Base-by-base conservation (phyloP, 1,284 basidiomycete species). In the Puccinia novopanici region DNA sequence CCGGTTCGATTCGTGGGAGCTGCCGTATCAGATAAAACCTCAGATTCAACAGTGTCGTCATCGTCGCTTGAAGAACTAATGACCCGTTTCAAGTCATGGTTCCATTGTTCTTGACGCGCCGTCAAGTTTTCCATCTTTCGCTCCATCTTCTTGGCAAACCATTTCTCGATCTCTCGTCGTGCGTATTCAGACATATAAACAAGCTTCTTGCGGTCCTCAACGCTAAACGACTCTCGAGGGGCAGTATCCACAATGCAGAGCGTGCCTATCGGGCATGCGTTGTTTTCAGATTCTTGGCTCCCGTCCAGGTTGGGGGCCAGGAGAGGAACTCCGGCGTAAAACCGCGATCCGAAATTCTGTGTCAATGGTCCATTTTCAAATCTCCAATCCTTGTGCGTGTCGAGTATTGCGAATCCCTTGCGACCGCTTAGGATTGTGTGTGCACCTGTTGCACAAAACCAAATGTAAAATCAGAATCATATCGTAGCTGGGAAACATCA, bases 201-300 rank as follows among this genome's bases (percentile, higher is more conserved):
- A 79, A 85, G 82, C 45, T 84, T 83, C 57, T 81, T 76, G 22
- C 83, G 82, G 57, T 85, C 82, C 13, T 82, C 83, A 6, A 81
- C 76, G 12, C 81, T 82, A 75, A 84, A 84, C 8, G 75, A 77
- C 40, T 77, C 75, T 2, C 84, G 81, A n/a, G 84, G 84, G n/a
- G 82, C 77, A 17, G 81, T 75, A 73, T 85, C 84, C 75, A 83
- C 81, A 30, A 84, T 81, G 79, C 84, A 85, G 6, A 85, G 79
- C 3, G 84, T 84, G 3, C 84, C 84, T 52, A 85, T 83, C 0
- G 84, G 80, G 24, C 83, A 81, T 17, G 72, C 52, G 48, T 71
- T 73, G 15, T 67, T 72, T 40, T 80, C 79, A 24, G 71, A 50
- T 80, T 80, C 79, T 40, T 30, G 30, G 37, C 68, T 65, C 24